Conservation (phyloP, 805 yeast genomes). For the Yamadazyma paraphyllophila region DNA sequence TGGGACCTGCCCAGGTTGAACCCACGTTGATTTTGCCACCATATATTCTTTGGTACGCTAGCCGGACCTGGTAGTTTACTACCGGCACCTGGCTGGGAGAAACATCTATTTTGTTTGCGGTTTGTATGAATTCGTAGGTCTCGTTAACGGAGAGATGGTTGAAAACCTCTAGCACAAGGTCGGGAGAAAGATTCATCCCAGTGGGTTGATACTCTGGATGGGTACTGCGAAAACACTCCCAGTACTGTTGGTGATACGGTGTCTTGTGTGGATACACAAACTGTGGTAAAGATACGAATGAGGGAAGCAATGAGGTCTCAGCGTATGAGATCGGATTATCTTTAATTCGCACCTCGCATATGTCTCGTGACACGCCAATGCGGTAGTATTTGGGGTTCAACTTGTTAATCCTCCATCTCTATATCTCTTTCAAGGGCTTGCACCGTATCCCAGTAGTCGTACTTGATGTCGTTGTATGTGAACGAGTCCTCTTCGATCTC, state of each 20-base stretch:
- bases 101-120: background rate
- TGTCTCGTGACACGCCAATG: too few relatives aligned
- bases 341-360: too few relatives aligned
- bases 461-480: conserved; percentile 22
- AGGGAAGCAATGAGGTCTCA: too few relatives aligned
- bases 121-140: conserved; percentile 8
- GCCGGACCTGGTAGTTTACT: background rate
- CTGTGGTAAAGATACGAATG: too few relatives aligned
- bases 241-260: too few relatives aligned
- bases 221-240: too few relatives aligned
- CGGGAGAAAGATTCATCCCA: conserved; percentile 5
- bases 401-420: conserved; percentile 22
- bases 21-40: conserved; percentile 17
- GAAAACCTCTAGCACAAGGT: conserved; percentile 8
- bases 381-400: too few relatives aligned
- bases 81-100: background rate
- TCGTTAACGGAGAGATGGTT: conserved; percentile 9
- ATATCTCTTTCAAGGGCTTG: conserved; percentile 21
- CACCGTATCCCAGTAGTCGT: conserved; percentile 38
- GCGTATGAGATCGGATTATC: too few relatives aligned
- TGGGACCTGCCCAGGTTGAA: conserved; percentile 8
- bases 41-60: conserved; percentile 20
- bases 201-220: too few relatives aligned
- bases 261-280: too few relatives aligned
- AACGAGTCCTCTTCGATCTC: conserved; percentile 13